phyloP scores from a whole-genome alignment of 2,329 filamentous ascomycete genomes.

The Clarireedia sp. region DNA sequence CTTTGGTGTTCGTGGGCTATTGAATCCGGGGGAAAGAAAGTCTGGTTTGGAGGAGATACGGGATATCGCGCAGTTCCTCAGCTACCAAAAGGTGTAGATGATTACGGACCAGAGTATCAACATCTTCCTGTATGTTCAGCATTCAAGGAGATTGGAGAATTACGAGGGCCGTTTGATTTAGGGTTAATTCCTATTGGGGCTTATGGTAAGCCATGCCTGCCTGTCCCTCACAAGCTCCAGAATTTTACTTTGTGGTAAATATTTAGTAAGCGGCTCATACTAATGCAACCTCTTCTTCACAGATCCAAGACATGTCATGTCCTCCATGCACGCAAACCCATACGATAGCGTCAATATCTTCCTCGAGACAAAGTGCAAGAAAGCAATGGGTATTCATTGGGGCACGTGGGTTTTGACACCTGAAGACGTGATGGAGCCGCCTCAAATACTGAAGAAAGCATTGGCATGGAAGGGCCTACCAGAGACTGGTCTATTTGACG shows the following conservation, averaged over 20 bases:
- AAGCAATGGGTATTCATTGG: slow-evolving; percentile 86
- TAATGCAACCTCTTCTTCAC: neutral
- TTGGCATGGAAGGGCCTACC: slow-evolving; percentile 57
- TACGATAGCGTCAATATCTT: slow-evolving; percentile 88
- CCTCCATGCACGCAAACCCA: slow-evolving; percentile 76
- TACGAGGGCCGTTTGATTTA: slow-evolving; percentile 80
- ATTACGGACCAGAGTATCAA: slow-evolving; percentile 61
- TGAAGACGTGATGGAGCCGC: slow-evolving; percentile 81
- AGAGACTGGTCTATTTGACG: slow-evolving; percentile 69
- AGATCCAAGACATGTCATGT: slow-evolving; percentile 63
- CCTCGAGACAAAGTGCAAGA: slow-evolving; percentile 67
- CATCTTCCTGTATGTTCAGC: slow-evolving; percentile 69
- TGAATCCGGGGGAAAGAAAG: slow-evolving; percentile 62
- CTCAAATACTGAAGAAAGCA: slow-evolving; percentile 62
- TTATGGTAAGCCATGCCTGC: slow-evolving; percentile 39
- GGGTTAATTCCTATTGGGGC: slow-evolving; percentile 91
- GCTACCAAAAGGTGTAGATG: slow-evolving; percentile 54
- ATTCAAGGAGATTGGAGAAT: slow-evolving; percentile 73
- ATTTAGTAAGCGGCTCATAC: neutral
- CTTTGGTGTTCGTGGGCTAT: slow-evolving; percentile 88
- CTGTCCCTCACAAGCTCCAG: too few species aligned
- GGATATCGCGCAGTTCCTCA: slow-evolving; percentile 75
- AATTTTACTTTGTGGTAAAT: neutral
- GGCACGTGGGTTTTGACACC: slow-evolving; percentile 56
- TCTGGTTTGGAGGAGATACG: slow-evolving; percentile 87